Conservation (phyloP, 345 rosid genomes). For the Theobroma cacao region DNA sequence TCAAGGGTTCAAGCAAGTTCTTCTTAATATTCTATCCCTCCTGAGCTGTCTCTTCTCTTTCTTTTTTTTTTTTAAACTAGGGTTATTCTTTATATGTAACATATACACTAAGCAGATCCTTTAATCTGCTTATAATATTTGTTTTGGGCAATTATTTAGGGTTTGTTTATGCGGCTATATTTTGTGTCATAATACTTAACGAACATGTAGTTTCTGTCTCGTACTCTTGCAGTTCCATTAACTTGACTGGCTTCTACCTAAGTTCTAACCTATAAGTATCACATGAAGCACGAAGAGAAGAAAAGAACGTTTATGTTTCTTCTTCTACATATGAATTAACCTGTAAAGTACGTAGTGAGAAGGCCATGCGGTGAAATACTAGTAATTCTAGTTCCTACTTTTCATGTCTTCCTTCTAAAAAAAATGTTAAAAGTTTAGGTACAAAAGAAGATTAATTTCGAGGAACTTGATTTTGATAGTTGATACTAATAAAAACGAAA, state of each 20-base stretch:
- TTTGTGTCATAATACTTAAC: too few relatives aligned
- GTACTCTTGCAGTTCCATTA: too few relatives aligned
- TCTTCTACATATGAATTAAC: too few relatives aligned
- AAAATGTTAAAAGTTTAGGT: background rate
- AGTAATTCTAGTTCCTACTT: background rate
- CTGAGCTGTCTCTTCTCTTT: background rate
- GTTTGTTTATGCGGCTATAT: background rate
- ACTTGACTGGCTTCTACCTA: too few relatives aligned
- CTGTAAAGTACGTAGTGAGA: too few relatives aligned
- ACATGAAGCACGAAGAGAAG: too few relatives aligned
- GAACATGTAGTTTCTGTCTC: too few relatives aligned
- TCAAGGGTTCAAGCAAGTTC: background rate
- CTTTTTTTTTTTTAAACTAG: background rate
- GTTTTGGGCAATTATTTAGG: background rate
- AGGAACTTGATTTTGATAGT: too few relatives aligned
- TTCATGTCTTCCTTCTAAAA: background rate
- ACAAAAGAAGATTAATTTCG: background rate
- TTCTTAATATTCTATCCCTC: constrained; percentile 1
- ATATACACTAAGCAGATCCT: too few relatives aligned
- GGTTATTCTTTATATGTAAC: background rate
- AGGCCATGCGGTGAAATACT: background rate
- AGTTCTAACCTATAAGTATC: too few relatives aligned
- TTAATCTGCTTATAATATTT: background rate
- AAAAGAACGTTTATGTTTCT: too few relatives aligned
- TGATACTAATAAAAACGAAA: too few relatives aligned